Percentiles rank a stretch among this genome's conserved stretches.
Evolutionary conservation across 257 asterid genomes (phyloP).

Genomic region (Apocynum venetum): DNA sequence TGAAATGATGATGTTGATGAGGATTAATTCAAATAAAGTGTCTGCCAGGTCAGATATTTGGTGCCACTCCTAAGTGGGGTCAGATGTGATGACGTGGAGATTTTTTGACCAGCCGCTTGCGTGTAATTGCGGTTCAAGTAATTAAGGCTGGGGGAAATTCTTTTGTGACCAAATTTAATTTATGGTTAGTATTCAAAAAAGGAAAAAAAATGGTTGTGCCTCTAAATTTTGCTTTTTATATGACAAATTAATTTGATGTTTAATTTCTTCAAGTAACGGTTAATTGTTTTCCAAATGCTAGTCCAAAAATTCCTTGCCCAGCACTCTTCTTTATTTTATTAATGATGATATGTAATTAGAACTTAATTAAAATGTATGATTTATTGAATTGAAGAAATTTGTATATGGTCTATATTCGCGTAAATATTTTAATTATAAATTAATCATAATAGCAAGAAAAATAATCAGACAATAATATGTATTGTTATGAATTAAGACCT

Average conservation of each 20-base stretch:
- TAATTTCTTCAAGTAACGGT: background rate
- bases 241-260: background rate
- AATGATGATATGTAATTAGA: background rate
- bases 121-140: slow-evolving; percentile 19
- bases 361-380: no score
- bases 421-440: no score
- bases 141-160: background rate
- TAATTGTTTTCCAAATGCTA: background rate
- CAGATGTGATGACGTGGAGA: slow-evolving; percentile 4
- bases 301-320: background rate
- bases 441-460: no score
- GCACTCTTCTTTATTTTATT: background rate
- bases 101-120: background rate
- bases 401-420: no score
- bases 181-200: no score
- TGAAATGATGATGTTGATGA: background rate
- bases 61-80: background rate
- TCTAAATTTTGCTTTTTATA: background rate
- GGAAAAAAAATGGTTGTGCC: no score
- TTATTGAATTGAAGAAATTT: no score
- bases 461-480: no score
- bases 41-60: slow-evolving; percentile 24
- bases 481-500: no score
- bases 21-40: background rate
- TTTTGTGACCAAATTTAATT: background rate